Conservation (phyloP, 352 stramenopile genomes). For the Vaucheria bursata region DNA sequence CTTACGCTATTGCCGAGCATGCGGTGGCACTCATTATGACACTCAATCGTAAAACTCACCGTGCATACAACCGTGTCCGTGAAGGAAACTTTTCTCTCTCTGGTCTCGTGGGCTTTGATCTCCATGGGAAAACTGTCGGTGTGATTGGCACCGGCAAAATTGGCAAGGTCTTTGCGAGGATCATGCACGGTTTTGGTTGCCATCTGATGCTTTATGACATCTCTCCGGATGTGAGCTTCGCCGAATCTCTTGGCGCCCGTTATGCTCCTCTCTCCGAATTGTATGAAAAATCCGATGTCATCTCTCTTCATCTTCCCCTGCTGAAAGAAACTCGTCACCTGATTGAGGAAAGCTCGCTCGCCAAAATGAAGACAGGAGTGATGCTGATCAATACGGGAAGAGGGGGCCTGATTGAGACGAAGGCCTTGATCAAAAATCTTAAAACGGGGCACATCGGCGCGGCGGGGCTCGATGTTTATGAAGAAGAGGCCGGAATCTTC, state of each 20-base stretch:
- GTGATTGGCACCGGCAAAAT: neutral
- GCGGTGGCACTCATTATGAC: too few species aligned
- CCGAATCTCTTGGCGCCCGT: neutral
- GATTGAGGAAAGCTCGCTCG: constrained; percentile 66
- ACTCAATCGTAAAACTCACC: too few species aligned
- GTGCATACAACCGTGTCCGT: too few species aligned
- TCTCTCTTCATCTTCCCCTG: constrained; percentile 72
- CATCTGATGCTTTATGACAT: neutral
- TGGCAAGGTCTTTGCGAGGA: neutral
- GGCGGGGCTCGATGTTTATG: constrained; percentile 74
- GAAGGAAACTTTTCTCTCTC: too few species aligned
- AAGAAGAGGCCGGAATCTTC: constrained; percentile 58
- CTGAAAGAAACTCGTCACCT: constrained; percentile 68
- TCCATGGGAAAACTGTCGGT: neutral
- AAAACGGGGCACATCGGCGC: constrained; percentile 64
- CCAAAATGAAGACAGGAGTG: constrained; percentile 71
- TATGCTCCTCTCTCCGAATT: constrained; percentile 15
- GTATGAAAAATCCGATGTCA: constrained; percentile 63
- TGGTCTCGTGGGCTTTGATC: too few species aligned
- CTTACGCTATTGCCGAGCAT: too few species aligned
- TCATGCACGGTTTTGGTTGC: neutral
- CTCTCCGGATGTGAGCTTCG: neutral
- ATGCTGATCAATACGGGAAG: constrained; percentile 79
- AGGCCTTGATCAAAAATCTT: constrained; percentile 64
- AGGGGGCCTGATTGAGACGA: constrained; percentile 71